Evolutionary conservation across 257 asterid species (phyloP).

Genomic region (Solanum chiquidenum): DNA sequence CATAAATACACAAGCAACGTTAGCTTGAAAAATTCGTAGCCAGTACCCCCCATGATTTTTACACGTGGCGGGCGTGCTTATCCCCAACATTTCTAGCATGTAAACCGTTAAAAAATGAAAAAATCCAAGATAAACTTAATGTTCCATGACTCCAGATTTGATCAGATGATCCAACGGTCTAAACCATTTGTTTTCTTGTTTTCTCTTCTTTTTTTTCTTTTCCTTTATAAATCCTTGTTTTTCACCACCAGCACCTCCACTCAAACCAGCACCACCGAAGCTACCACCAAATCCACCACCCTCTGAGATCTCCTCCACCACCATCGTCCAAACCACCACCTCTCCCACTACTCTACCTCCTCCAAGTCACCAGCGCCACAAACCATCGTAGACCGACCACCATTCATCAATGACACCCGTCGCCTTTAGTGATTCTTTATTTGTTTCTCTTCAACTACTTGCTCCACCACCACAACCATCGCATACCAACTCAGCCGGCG

Average conservation of each 20-base stretch:
- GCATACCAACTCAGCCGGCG: background rate
- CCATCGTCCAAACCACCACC: background rate
- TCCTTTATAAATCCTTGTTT: background rate
- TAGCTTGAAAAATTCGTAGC: background rate
- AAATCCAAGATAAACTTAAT: background rate
- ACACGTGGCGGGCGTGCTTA: background rate
- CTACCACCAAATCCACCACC: background rate
- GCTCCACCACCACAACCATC: background rate
- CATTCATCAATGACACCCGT: background rate
- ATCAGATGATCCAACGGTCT: background rate
- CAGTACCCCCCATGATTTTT: background rate
- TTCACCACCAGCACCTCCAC: background rate
- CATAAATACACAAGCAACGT: background rate
- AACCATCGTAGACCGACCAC: background rate
- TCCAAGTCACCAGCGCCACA: background rate
- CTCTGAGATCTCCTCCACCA: background rate
- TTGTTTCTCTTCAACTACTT: background rate
- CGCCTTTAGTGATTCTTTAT: background rate
- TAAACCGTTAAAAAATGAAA: background rate
- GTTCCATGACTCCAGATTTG: background rate
- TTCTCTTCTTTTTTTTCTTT: background rate
- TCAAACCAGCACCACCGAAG: background rate
- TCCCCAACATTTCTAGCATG: background rate
- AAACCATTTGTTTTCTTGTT: background rate
- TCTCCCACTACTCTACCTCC: background rate